Evolutionary conservation across 106 monocot species (phyloP), one percentile per base, ranked within the genome.

Genomic region (Allium fistulosum): DNA sequence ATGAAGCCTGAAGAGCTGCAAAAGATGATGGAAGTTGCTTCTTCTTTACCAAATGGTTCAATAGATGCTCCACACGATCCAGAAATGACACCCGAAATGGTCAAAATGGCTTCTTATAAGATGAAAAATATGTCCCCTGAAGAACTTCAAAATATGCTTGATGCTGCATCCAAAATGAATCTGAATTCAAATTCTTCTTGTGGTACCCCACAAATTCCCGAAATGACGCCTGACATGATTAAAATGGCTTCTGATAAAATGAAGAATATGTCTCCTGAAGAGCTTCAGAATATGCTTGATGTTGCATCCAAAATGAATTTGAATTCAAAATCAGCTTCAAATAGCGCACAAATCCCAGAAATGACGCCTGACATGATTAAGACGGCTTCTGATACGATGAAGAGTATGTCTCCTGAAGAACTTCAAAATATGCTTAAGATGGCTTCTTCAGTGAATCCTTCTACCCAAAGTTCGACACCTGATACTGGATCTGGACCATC

Each of bases 1-100:
- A 99, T 90, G 99, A 85, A 87, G 59, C 80, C 99, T n/a, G 88
- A 90, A 50, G 99, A 96, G 68, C 95, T 96, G 63, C 95, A 91
- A 75, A 86, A 88, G 91, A 69, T 96, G n/a, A 69, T 96, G n/a
- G 69, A 96, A 75, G 67, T 78, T 62, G 88, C 85, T 74, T 77
- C 88, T 72, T 83, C 91, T 48, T 58, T 91, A 51, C 37, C 37
- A 37, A 83, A 87, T 45, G 74, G 61, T 49, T 37, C 37, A 37
- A 37, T 2, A 37, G 74, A 70, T 49, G 71, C 51, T 58, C 64
- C 81, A 52, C 48, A 9, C 49, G 46, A 62, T 11, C 59, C 59
- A 22, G 92, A 92, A 76, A 79, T 99, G 90, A 74, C 83, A 65
- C 90, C 92, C 51, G 99, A 93, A 74, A 77, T 93, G 90, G 71